A percentile compares a stretch with the other conserved stretches of the same genome.
Conservation (phyloP, 352 stramenopile genomes). For the Phytophthora multivora region DNA sequence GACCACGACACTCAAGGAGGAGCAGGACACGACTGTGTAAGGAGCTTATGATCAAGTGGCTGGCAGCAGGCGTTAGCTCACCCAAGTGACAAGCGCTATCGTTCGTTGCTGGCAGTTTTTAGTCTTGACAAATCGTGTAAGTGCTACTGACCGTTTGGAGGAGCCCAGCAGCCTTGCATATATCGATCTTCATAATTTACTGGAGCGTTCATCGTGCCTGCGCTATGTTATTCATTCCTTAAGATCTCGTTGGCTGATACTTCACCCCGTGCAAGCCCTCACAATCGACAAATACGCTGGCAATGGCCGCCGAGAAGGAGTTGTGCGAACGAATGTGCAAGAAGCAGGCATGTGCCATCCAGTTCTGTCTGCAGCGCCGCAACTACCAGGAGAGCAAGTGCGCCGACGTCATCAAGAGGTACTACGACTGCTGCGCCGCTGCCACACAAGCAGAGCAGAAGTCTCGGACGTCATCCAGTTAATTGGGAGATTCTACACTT, state of each 20-base stretch:
- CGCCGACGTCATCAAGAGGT: constrained; percentile 59
- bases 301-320: constrained; percentile 30
- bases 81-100: background rate
- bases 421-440: constrained; percentile 73
- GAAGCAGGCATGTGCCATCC: constrained; percentile 80
- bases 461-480: background rate
- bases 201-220: constrained; percentile 22
- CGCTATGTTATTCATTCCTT: background rate
- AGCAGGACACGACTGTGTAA: constrained; percentile 48
- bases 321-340: constrained; percentile 71
- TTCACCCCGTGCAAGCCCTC: background rate
- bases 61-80: constrained; percentile 3
- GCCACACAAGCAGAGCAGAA: constrained; percentile 45
- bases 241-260: constrained; percentile 19
- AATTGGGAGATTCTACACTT: too few species aligned
- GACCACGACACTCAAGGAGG: constrained; percentile 24
- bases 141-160: constrained; percentile 6
- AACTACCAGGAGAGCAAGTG: constrained; percentile 81
- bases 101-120: constrained; percentile 4
- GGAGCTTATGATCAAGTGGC: constrained; percentile 16
- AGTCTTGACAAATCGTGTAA: constrained; percentile 3
- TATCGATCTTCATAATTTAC: constrained; percentile 40
- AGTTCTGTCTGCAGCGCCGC: constrained; percentile 77
- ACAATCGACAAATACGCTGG: constrained; percentile 14
- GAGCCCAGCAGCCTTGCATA: constrained; percentile 26